phyloP scores from a whole-genome alignment of 2,329 filamentous ascomycete genomes.

The Xylariaceae sp. region DNA sequence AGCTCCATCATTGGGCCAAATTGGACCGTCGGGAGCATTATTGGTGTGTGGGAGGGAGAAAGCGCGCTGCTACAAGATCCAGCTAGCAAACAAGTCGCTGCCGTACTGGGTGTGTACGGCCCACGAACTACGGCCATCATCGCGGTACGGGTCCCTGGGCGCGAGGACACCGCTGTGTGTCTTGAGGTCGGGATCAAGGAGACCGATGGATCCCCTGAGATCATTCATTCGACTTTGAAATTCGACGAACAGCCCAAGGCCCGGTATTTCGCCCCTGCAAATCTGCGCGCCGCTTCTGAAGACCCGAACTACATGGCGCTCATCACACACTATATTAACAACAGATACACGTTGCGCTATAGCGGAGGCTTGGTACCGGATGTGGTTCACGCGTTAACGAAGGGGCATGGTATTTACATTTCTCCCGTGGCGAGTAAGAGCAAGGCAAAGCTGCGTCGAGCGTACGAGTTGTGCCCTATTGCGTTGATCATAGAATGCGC shows the following conservation, averaged over 20 bases:
- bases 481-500: constrained; percentile 66
- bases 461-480: constrained; percentile 67
- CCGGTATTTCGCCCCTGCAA: constrained; percentile 67
- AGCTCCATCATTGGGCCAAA: constrained; percentile 65
- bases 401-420: constrained; percentile 66
- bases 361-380: constrained; percentile 67
- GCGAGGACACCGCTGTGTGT: constrained; percentile 42
- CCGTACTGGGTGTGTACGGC: constrained; percentile 60
- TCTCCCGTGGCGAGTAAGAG: constrained; percentile 59
- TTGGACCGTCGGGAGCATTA: constrained; percentile 64
- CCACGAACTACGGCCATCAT: constrained; percentile 62
- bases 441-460: constrained; percentile 61
- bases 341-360: constrained; percentile 65
- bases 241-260: constrained; percentile 52
- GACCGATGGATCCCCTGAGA: constrained; percentile 36
- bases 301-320: constrained; percentile 55
- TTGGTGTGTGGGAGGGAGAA: constrained; percentile 62
- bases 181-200: constrained; percentile 57
- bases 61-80: constrained; percentile 52
- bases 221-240: constrained; percentile 50
- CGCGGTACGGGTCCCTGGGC: constrained; percentile 55
- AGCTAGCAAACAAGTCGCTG: constrained; percentile 50
- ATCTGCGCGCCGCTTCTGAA: constrained; percentile 62
- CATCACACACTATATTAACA: constrained; percentile 54
- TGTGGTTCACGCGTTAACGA: constrained; percentile 62